Base-by-base conservation (phyloP, 2,329 filamentous ascomycete genomes). In the Penicillium sp. region DNA sequence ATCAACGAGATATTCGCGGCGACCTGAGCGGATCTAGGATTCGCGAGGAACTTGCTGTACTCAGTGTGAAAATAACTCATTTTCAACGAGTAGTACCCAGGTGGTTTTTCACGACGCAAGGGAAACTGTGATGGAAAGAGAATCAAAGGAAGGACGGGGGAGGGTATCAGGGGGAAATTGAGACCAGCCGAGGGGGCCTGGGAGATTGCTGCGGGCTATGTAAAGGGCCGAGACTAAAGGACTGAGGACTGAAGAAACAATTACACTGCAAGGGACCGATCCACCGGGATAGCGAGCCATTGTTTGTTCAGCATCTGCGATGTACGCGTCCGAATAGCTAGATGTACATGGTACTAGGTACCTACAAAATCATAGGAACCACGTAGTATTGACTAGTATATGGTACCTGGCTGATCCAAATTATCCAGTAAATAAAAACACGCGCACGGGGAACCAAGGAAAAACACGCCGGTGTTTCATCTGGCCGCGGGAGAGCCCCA, bases 21-120 rank as follows among this genome's bases (percentile, higher is more conserved):
- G 67, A 93, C 79, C 54, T 83, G 77, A 53, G 84, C 82, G 53
- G 85, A 77, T 74, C 78, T 86, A 59, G 88, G 88, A 59, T 84
- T 79, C 68, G 83, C 81, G 53, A 92, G 81, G 73, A 92, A 92
- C 77, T 85, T 83, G 79, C 86, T 83, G 79, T 93, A 93, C 57
- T 81, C 72, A 50, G 71, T 68, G 65, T 70, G 72, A 64, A 77
- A 71, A 41, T 61, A 66, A 60, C 73, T 73, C 77, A 78, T 78
- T 57, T 49, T 57, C 31, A 40, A 49, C 37, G 37, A 12, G 41
- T 45, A 48, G n/a, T 25, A 22, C 29, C 43, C 20, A 27, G 14
- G 25, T 43, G 12, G 29, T 18, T 15, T 31, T 9, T 27, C 41
- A 43, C 52, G 43, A 50, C 48, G 57, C 50, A 57, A 61, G 48